These are phyloP conservation scores for Pythium aquatile DNA, from an alignment of 352 stramenopile species.

Conservation along the genomic window DNA sequence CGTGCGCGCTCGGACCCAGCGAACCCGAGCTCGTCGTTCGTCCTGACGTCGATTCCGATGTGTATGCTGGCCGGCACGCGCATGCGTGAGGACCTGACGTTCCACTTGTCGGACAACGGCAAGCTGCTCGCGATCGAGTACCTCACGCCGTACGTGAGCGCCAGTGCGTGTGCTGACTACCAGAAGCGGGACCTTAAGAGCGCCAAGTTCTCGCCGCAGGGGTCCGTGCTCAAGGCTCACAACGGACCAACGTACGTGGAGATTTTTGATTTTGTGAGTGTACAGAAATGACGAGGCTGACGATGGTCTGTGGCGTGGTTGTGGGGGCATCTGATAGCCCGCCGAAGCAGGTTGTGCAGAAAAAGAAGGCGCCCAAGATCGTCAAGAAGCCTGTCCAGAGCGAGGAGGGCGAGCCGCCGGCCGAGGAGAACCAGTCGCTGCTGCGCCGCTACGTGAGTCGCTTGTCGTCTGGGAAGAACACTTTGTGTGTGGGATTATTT, in stretches of 20 bases:
- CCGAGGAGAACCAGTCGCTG: constrained; percentile 77
- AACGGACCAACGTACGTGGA: constrained; percentile 58
- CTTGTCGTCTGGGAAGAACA: not conserved
- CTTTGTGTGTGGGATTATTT: not conserved
- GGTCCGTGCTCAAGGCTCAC: constrained; percentile 57
- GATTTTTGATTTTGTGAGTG: not conserved
- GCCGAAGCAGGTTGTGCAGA: constrained; percentile 58
- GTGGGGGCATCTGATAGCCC: constrained; percentile 29
- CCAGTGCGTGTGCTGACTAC: constrained; percentile 43
- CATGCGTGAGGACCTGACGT: constrained; percentile 79
- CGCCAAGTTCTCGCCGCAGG: constrained; percentile 56
- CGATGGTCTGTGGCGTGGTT: too few relatives aligned
- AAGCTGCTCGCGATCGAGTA: constrained; percentile 84
- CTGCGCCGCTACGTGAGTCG: constrained; percentile 81
- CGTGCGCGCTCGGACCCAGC: constrained; percentile 58
- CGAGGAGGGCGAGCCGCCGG: constrained; percentile 55
- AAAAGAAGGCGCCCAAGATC: constrained; percentile 61
- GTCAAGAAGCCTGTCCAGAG: constrained; percentile 66
- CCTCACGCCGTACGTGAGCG: constrained; percentile 55
- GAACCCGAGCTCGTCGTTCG: constrained; percentile 60
- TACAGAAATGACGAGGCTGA: too few relatives aligned
- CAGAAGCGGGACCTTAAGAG: constrained; percentile 59
- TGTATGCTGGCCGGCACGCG: constrained; percentile 73
- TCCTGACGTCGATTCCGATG: constrained; percentile 77
- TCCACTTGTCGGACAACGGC: constrained; percentile 75